These are phyloP conservation scores for Malus hybrid DNA, from an alignment of 331 rosid species.

Conservation along the genomic window DNA sequence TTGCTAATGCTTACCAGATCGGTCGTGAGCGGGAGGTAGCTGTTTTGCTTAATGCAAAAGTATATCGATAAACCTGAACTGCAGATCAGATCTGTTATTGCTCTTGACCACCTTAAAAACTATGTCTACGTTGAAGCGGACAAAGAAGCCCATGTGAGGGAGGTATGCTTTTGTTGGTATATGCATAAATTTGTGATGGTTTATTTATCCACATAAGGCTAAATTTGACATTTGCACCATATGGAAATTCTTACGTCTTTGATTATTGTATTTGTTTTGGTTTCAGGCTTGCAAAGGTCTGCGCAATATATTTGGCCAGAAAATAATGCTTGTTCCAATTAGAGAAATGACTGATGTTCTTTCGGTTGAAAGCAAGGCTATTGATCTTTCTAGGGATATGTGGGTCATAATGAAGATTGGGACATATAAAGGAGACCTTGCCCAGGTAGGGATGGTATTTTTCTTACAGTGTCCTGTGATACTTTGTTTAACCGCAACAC, in stretches of 20 bases:
- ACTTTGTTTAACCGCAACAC: conserved; percentile 14
- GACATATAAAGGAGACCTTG: conserved; percentile 95
- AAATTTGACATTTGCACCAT: neutral
- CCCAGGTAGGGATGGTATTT: conserved; percentile 45
- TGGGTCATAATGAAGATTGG: conserved; percentile 99
- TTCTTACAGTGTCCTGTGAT: neutral
- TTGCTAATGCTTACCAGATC: conserved; percentile 38
- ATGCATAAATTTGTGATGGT: neutral
- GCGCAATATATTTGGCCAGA: conserved; percentile 65
- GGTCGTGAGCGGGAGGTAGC: conserved; percentile 89
- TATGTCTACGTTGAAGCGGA: conserved; percentile 86
- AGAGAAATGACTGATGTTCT: conserved; percentile 97
- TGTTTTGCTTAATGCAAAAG: conserved; percentile 90
- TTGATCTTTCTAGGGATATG: conserved; percentile 89
- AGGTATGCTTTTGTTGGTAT: conserved; percentile 42
- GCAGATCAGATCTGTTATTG: conserved; percentile 87
- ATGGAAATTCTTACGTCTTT: neutral
- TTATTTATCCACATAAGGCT: neutral
- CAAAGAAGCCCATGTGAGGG: conserved; percentile 97
- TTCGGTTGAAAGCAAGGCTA: conserved; percentile 91
- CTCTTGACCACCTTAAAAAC: conserved; percentile 90
- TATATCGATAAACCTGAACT: conserved; percentile 83
- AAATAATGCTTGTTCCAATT: conserved; percentile 78
- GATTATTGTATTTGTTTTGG: conserved; percentile 8
- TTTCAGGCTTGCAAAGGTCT: conserved; percentile 91